Evolutionary conservation across 1,284 basidiomycete genomes (phyloP).

Genomic region (Schizopora paradoxa): DNA sequence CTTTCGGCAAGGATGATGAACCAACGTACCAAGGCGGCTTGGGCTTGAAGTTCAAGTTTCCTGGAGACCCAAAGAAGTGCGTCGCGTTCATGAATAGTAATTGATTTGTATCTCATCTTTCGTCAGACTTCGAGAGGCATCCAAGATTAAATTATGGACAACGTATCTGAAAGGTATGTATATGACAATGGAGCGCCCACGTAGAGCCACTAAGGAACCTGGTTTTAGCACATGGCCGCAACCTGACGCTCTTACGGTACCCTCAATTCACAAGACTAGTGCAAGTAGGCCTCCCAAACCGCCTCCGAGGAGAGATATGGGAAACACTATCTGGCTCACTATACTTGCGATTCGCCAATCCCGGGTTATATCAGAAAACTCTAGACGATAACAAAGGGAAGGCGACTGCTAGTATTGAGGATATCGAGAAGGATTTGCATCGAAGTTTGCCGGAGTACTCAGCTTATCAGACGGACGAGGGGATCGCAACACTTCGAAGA

Average conservation of each 20-base stretch:
- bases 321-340: slow-evolving; percentile 95
- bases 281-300: slow-evolving; percentile 94
- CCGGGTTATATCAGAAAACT: slow-evolving; percentile 79
- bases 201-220: slow-evolving; percentile 1
- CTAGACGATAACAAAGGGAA: slow-evolving; percentile 78
- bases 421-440: slow-evolving; percentile 99
- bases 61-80: slow-evolving; percentile 89
- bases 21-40: slow-evolving; percentile 78
- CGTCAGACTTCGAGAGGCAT: slow-evolving; percentile 85
- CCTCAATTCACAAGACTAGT: slow-evolving; percentile 95
- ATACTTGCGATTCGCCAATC: slow-evolving; percentile 85
- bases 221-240: slow-evolving; percentile 75
- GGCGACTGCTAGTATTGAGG: slow-evolving; percentile 88
- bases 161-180: slow-evolving; percentile 75
- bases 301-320: slow-evolving; percentile 97
- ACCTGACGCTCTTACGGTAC: slow-evolving; percentile 89
- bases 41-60: slow-evolving; percentile 86
- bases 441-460: slow-evolving; percentile 92
- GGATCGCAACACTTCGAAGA: slow-evolving; percentile 78
- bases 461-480: slow-evolving; percentile 87
- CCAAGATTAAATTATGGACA: slow-evolving; percentile 96
- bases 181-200: slow-evolving; percentile 1
- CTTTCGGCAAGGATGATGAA: slow-evolving; percentile 49
- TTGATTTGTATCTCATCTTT: not conserved
- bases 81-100: slow-evolving; percentile 22